A percentile compares a stretch with the other conserved stretches of the same genome.
phyloP scores from a whole-genome alignment of 805 yeast genomes.

The Hanseniaspora mollemarum region DNA sequence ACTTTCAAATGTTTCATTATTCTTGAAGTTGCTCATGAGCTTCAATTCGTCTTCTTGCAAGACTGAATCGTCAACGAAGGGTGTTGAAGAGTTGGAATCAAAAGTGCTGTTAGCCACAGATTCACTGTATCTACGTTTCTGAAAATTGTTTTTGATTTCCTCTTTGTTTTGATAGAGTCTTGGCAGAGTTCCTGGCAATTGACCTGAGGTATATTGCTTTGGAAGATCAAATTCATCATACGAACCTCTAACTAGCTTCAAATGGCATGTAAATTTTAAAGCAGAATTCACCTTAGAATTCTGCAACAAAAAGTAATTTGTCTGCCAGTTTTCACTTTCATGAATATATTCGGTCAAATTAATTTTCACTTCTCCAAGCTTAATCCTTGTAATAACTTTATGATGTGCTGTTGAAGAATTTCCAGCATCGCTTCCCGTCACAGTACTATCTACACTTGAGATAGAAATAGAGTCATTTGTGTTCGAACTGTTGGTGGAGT shows the following conservation, averaged over 20 bases:
- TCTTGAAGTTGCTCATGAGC: too few relatives aligned
- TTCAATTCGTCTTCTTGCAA: not conserved
- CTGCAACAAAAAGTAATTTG: slow-evolving; percentile 57
- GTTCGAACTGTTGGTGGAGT: not conserved
- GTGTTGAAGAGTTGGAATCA: not conserved
- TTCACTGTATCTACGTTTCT: not conserved
- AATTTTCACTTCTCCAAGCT: slow-evolving; percentile 55
- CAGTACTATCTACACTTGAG: not conserved
- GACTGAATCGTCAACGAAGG: too few relatives aligned
- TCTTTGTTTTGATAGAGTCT: slow-evolving; percentile 6
- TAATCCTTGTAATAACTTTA: slow-evolving; percentile 28
- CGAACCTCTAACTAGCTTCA: slow-evolving; percentile 35
- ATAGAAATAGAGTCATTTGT: not conserved
- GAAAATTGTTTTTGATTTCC: not conserved
- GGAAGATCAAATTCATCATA: slow-evolving; percentile 26
- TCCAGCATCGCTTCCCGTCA: not conserved
- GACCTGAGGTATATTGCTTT: slow-evolving; percentile 20
- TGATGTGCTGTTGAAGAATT: not conserved
- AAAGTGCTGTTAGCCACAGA: not conserved
- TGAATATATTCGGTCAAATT: slow-evolving; percentile 62
- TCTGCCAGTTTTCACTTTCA: slow-evolving; percentile 37
- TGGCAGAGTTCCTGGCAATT: slow-evolving; percentile 22
- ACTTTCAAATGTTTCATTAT: too few relatives aligned
- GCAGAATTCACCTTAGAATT: slow-evolving; percentile 76
- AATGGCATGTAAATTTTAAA: slow-evolving; percentile 46